Evolutionary conservation across 768 basidiomycete genomes (phyloP).

Genomic region (Russula virescens): DNA sequence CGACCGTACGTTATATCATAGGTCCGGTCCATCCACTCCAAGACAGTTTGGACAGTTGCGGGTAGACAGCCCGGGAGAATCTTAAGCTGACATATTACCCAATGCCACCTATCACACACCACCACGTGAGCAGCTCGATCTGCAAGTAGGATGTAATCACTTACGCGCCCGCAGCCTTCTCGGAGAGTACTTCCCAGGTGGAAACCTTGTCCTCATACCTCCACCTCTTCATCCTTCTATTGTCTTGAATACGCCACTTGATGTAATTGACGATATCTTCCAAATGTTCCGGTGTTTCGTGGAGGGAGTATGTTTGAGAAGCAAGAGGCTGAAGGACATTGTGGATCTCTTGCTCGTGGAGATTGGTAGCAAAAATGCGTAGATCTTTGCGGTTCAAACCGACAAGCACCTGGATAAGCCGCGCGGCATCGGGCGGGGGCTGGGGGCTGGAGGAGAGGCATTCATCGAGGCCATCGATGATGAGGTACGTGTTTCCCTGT

Average conservation of each 20-base stretch:
- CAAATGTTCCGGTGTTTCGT: constrained; percentile 6
- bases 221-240: constrained; percentile 25
- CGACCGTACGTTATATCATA: constrained; percentile 26
- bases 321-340: constrained; percentile 4
- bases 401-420: constrained; percentile 14
- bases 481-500: constrained; percentile 20
- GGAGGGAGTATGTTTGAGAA: constrained; percentile 6
- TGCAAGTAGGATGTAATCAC: background rate
- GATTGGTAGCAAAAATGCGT: constrained; percentile 12
- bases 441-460: constrained; percentile 15
- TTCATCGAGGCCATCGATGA: constrained; percentile 28
- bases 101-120: constrained; percentile 25
- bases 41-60: constrained; percentile 17
- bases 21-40: constrained; percentile 21
- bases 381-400: constrained; percentile 2
- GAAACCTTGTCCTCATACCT: constrained; percentile 8
- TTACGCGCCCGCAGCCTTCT: constrained; percentile 14
- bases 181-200: constrained; percentile 13
- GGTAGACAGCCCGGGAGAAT: constrained; percentile 20
- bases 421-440: background rate
- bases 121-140: background rate
- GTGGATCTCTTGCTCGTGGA: background rate
- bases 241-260: constrained; percentile 16
- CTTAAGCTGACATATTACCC: constrained; percentile 26
- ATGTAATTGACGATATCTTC: constrained; percentile 8